A percentile compares a stretch with the other conserved stretches of the same genome.
These are phyloP conservation scores for Saprolegnia diclina DNA, from an alignment of 352 stramenopile genomes.

Conservation along the genomic window DNA sequence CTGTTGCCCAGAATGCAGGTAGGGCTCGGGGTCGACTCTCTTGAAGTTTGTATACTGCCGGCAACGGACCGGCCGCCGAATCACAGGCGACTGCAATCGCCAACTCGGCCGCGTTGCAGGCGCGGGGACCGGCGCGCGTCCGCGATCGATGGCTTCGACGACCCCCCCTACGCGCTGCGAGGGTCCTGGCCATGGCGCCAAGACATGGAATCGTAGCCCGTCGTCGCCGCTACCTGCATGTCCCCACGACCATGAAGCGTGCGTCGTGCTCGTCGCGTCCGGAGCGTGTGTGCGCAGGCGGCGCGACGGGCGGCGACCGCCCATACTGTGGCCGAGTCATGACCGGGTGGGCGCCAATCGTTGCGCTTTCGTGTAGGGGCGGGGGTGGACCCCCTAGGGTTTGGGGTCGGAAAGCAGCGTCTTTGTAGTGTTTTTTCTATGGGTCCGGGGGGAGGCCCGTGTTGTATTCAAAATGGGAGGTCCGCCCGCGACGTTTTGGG, in stretches of 20 bases:
- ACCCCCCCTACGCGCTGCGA: no score
- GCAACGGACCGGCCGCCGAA: not conserved
- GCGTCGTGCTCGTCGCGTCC: no score
- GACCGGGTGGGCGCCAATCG: not conserved
- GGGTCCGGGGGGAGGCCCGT: not conserved
- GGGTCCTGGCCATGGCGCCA: no score
- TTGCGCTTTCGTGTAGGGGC: not conserved
- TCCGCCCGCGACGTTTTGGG: constrained; percentile 21
- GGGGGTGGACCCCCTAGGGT: no score
- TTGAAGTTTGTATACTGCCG: constrained; percentile 24
- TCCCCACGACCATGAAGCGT: no score
- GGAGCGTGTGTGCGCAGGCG: no score
- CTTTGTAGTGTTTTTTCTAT: not conserved
- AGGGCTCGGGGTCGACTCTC: not conserved
- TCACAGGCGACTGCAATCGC: not conserved
- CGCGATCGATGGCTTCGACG: no score
- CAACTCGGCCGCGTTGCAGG: not conserved
- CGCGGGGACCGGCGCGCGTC: not conserved
- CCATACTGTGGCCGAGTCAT: no score
- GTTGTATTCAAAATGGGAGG: constrained; percentile 16
- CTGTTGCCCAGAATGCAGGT: not conserved
- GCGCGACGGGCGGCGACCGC: no score
- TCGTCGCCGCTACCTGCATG: no score
- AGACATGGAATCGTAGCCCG: no score
- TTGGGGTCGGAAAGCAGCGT: no score